Evolutionary conservation across 2,329 filamentous ascomycete species (phyloP).

Genomic region (Graphilbum sp.): DNA sequence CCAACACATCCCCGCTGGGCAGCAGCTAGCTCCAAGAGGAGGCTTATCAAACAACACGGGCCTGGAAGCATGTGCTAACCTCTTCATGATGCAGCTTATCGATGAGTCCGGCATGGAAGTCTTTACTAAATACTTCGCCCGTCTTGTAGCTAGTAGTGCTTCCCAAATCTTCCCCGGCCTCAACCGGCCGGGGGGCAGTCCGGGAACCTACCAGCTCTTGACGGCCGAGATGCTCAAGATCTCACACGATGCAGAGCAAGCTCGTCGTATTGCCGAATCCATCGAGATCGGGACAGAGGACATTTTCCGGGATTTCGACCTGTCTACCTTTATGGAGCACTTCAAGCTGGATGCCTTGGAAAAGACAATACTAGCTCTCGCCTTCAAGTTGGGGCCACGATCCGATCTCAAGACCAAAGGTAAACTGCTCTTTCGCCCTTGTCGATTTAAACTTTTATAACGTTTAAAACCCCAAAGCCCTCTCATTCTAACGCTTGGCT

Average conservation of each 20-base stretch:
- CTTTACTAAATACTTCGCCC: conserved; percentile 87
- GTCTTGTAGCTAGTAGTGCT: conserved; percentile 82
- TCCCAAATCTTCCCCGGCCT: conserved; percentile 74
- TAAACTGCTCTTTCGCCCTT: conserved; percentile 29
- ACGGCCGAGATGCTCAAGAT: conserved; percentile 77
- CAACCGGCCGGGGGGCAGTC: conserved; percentile 55
- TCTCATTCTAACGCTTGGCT: conserved; percentile 20
- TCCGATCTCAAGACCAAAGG: conserved; percentile 80
- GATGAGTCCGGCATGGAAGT: conserved; percentile 99
- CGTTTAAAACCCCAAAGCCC: not conserved
- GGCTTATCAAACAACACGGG: too few relatives aligned
- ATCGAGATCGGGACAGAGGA: conserved; percentile 85
- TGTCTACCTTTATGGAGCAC: conserved; percentile 90
- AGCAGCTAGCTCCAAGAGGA: too few relatives aligned
- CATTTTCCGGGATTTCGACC: conserved; percentile 87
- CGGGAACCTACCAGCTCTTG: conserved; percentile 72
- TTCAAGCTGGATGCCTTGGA: conserved; percentile 83
- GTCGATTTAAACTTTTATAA: too few relatives aligned
- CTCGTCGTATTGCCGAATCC: conserved; percentile 80
- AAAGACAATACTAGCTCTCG: conserved; percentile 74
- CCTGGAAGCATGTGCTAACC: not conserved
- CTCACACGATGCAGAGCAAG: conserved; percentile 62
- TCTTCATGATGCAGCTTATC: conserved; percentile 63
- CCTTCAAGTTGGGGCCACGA: conserved; percentile 71
- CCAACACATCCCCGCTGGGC: too few relatives aligned